Base-by-base conservation (phyloP, 495 filamentous ascomycete species). In the Penicillium turbatum region DNA sequence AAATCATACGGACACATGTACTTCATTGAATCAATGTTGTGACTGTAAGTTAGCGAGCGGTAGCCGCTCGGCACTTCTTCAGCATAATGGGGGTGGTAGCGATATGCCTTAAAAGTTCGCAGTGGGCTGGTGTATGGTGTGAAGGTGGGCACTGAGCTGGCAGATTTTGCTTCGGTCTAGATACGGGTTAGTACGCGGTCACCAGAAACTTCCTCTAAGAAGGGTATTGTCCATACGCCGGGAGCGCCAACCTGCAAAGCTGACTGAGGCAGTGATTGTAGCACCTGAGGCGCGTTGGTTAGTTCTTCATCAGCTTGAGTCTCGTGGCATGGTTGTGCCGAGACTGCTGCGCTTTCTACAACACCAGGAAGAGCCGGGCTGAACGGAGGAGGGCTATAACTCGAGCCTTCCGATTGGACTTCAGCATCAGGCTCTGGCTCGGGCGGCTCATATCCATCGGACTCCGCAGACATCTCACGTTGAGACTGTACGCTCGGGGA, bases 41-140 rank as follows among this genome's bases (percentile, higher is more conserved):
- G 84, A 67, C 89, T 97, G 74, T 92, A 97, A 39, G 89, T 97
- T 79, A 95, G 75, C 56, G 95, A 97, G 68, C 84, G 85, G 66
- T 89, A 85, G 46, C 91, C 92, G 60, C 82, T 84, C 48, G 84
- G 64, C 55, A 93, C 85, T 37, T 82, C 71, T 27, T 87, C 62
- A 48, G 77, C 70, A 71, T 82, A 97, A 30, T 81, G 75, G 21
- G 88, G 87, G 68, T 97, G 90, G 61, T 88, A 95, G 51, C 93
- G 90, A 72, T 88, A 97, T 39, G 88, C 86, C 65, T 84, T 87
- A 70, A 98, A 97, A 50, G 78, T 77, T 55, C 80, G 83, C 56
- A 97, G 71, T 24, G 92, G 89, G 68, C 89, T 96, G 58, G 83
- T 75, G 70, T 97, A 98, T 2, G 90, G 83, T 16, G 77, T 75